Evolutionary conservation across 1,284 basidiomycete species (phyloP).

Genomic region (Malassezia arunalokei): DNA sequence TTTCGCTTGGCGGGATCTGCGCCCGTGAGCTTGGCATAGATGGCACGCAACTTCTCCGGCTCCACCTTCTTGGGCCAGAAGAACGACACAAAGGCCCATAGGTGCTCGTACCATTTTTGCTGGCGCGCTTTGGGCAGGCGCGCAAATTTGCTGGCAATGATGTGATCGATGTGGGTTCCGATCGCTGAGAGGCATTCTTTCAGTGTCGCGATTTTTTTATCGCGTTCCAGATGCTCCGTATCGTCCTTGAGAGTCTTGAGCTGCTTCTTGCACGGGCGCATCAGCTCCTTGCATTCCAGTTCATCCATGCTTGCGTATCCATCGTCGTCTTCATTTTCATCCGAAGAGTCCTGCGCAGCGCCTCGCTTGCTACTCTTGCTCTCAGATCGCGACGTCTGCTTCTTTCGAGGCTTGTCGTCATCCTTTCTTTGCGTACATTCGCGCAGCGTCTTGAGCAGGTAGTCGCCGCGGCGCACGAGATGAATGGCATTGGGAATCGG

Average conservation of each 20-base stretch:
- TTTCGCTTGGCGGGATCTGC: neutral
- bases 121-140: slow-evolving; percentile 63
- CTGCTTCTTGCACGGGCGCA: slow-evolving; percentile 93
- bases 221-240: slow-evolving; percentile 78
- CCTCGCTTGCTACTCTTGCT: slow-evolving; percentile 16
- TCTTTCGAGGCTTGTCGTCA: slow-evolving; percentile 8
- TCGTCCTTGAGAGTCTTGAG: slow-evolving; percentile 83
- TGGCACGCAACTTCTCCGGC: slow-evolving; percentile 32
- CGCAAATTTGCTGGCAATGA: slow-evolving; percentile 59
- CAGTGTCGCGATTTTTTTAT: slow-evolving; percentile 85
- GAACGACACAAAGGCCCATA: slow-evolving; percentile 72
- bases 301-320: slow-evolving; percentile 73
- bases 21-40: slow-evolving; percentile 34
- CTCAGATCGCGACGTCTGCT: slow-evolving; percentile 19
- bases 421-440: slow-evolving; percentile 51
- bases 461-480: slow-evolving; percentile 90
- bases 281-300: slow-evolving; percentile 77
- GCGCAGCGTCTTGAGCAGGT: slow-evolving; percentile 72
- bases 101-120: slow-evolving; percentile 77
- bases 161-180: slow-evolving; percentile 76
- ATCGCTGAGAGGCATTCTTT: slow-evolving; percentile 92
- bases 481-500: slow-evolving; percentile 54
- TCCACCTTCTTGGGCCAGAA: slow-evolving; percentile 83
- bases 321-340: slow-evolving; percentile 24
- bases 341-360: slow-evolving; percentile 18